Conservation (phyloP, 345 rosid genomes). For the Heritiera fomes region DNA sequence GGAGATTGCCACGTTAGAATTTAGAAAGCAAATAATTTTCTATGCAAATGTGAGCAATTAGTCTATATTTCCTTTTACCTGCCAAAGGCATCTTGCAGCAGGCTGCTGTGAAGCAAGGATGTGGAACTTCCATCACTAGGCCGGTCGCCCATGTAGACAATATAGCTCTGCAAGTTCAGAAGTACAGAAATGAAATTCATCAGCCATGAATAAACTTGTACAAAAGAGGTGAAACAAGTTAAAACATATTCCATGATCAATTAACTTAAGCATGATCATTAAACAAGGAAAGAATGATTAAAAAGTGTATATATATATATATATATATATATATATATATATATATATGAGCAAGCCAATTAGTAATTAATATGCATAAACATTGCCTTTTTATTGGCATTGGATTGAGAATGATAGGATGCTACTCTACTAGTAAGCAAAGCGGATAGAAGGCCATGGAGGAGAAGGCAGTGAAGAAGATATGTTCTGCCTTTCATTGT, state of each 20-base stretch:
- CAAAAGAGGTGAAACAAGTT: background rate
- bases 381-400: background rate
- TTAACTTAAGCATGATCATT: background rate
- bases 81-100: slow-evolving; percentile 44
- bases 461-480: slow-evolving; percentile 1
- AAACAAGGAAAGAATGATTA: background rate
- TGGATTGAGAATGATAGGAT: background rate
- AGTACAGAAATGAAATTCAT: background rate
- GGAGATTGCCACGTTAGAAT: no score
- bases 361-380: no score
- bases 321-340: no score
- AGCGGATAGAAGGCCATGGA: background rate
- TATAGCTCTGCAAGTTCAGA: slow-evolving; percentile 31
- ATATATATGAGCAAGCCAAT: no score
- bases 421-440: background rate
- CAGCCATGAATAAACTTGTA: no score
- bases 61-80: background rate
- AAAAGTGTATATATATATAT: background rate
- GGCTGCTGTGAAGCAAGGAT: slow-evolving; percentile 38
- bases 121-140: slow-evolving; percentile 39
- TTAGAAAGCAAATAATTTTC: no score
- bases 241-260: background rate
- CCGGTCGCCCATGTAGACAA: slow-evolving; percentile 54
- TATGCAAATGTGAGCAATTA: background rate
- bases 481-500: background rate